These are phyloP conservation scores for Penicillium sumatraense DNA, from an alignment of 2,329 filamentous ascomycete genomes.

Conservation along the genomic window DNA sequence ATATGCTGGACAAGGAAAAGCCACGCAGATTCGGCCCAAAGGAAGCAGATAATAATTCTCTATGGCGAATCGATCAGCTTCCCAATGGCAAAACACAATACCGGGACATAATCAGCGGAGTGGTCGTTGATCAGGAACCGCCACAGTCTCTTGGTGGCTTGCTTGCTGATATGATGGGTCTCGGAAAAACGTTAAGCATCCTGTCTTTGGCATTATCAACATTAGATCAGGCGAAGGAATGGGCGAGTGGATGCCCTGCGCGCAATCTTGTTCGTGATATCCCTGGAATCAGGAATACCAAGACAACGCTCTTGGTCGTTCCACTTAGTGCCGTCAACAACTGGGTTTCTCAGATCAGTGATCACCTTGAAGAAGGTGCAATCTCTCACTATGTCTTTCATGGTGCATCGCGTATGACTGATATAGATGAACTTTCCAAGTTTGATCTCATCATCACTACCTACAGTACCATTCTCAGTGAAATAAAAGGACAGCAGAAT, in stretches of 20 bases:
- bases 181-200: slow-evolving; percentile 87
- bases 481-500: slow-evolving; percentile 69
- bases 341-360: slow-evolving; percentile 90
- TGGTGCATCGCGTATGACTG: slow-evolving; percentile 73
- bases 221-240: slow-evolving; percentile 64
- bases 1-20: slow-evolving; percentile 80
- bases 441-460: slow-evolving; percentile 91
- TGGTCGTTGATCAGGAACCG: slow-evolving; percentile 63
- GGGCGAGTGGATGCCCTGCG: slow-evolving; percentile 60
- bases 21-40: slow-evolving; percentile 62
- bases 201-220: slow-evolving; percentile 76
- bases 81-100: slow-evolving; percentile 66
- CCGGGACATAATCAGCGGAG: slow-evolving; percentile 83
- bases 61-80: slow-evolving; percentile 72
- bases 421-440: slow-evolving; percentile 68
- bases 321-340: slow-evolving; percentile 91
- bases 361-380: slow-evolving; percentile 70
- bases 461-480: slow-evolving; percentile 84
- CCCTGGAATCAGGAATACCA: slow-evolving; percentile 64
- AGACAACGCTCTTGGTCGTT: slow-evolving; percentile 82
- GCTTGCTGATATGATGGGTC: slow-evolving; percentile 83
- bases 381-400: slow-evolving; percentile 85
- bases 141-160: slow-evolving; percentile 73
- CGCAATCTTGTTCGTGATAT: slow-evolving; percentile 33
- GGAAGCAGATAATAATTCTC: slow-evolving; percentile 68